These are phyloP conservation scores for Coemansia sp. DNA, from an alignment of 192 early-diverging fungal genomes.

Conservation along the genomic window DNA sequence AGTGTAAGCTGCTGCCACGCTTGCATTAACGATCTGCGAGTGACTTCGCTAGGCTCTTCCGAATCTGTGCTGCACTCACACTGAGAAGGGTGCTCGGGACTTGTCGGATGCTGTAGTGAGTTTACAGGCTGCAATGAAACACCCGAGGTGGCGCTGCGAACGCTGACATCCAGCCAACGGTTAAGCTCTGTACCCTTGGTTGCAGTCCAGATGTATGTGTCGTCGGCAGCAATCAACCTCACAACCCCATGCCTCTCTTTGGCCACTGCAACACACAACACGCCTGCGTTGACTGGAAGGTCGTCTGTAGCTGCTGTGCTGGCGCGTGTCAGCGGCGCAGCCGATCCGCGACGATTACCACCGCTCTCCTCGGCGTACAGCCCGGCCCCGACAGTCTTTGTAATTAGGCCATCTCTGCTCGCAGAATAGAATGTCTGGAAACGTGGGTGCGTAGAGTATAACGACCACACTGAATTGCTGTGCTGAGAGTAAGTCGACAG, in stretches of 20 bases:
- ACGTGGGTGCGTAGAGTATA: slow-evolving; percentile 80
- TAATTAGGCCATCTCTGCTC: slow-evolving; percentile 86
- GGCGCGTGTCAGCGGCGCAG: slow-evolving; percentile 8
- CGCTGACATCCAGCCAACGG: slow-evolving; percentile 65
- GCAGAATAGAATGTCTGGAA: slow-evolving; percentile 92
- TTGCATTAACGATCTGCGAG: slow-evolving; percentile 18
- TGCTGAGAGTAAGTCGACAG: slow-evolving; percentile 87
- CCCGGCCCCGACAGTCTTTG: slow-evolving; percentile 70
- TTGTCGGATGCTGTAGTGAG: neutral
- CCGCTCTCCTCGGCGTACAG: slow-evolving; percentile 26
- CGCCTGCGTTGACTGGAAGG: slow-evolving; percentile 5
- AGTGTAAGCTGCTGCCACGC: slow-evolving; percentile 10
- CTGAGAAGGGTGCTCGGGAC: neutral
- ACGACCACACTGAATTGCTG: slow-evolving; percentile 86
- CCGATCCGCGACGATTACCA: slow-evolving; percentile 11
- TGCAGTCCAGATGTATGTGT: slow-evolving; percentile 89
- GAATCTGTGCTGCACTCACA: neutral
- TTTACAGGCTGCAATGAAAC: neutral
- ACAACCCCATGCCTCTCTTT: slow-evolving; percentile 80
- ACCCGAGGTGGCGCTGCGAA: slow-evolving; percentile 3
- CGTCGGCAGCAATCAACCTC: slow-evolving; percentile 82
- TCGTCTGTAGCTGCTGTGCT: slow-evolving; percentile 18
- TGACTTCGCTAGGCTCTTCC: slow-evolving; percentile 11
- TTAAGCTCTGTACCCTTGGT: slow-evolving; percentile 80
- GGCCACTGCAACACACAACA: slow-evolving; percentile 78